Evolutionary conservation across 1,284 basidiomycete species (phyloP).

Genomic region (Tylopilus sp.): DNA sequence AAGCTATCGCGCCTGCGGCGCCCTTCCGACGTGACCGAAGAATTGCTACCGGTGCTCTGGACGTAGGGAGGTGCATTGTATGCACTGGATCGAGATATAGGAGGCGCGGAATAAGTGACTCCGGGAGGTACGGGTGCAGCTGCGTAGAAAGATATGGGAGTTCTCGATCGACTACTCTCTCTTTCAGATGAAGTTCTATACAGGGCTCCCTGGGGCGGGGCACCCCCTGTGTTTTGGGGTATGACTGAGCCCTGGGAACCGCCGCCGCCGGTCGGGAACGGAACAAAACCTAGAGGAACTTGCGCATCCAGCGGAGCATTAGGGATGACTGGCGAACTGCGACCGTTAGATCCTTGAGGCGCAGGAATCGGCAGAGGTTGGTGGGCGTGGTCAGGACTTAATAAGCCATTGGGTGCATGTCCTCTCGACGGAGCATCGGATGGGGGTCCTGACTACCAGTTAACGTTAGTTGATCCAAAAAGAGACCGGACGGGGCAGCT

Average conservation of each 20-base stretch:
- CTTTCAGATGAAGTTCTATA: conserved; percentile 22
- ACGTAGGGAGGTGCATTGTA: conserved; percentile 6
- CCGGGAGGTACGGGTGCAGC: conserved; percentile 27
- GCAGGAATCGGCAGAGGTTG: conserved; percentile 25
- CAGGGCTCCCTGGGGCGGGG: conserved; percentile 3
- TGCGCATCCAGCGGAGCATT: conserved; percentile 9
- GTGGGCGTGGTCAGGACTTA: conserved; percentile 34
- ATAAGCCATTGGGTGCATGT: conserved; percentile 15
- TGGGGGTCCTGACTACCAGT: conserved; percentile 28
- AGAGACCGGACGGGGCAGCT: conserved; percentile 9
- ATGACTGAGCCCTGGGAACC: conserved; percentile 22
- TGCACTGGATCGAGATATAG: conserved; percentile 26
- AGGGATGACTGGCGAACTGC: conserved; percentile 14
- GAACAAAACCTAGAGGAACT: conserved; percentile 13
- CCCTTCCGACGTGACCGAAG: conserved; percentile 26
- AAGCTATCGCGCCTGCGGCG: conserved; percentile 26
- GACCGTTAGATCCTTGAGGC: conserved; percentile 6
- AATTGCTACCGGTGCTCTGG: conserved; percentile 6
- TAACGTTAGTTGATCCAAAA: conserved; percentile 18
- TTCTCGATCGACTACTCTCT: conserved; percentile 18
- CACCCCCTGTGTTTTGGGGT: conserved; percentile 15
- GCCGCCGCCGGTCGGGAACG: conserved; percentile 1
- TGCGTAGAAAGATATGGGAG: conserved; percentile 28
- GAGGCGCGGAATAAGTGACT: conserved; percentile 27
- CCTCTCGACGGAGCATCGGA: conserved; percentile 35